A percentile compares a stretch with the other conserved stretches of the same genome.
Evolutionary conservation across 495 filamentous ascomycete genomes (phyloP).

Genomic region (Penicillium paradoxum): DNA sequence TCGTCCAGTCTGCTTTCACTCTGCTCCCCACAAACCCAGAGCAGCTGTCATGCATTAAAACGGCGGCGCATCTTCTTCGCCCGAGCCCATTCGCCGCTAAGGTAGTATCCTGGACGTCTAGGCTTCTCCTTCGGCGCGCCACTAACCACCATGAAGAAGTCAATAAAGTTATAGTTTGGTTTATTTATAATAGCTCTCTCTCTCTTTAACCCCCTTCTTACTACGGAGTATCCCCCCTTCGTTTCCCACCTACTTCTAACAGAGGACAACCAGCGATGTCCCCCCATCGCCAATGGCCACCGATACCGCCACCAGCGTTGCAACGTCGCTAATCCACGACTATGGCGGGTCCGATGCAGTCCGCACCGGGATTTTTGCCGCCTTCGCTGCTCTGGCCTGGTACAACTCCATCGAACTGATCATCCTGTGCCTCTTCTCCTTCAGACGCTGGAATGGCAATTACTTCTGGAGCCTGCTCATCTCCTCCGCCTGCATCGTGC

Average conservation of each 20-base stretch:
- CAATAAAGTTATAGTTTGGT: neutral
- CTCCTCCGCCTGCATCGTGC: conserved; percentile 33
- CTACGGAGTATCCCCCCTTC: neutral
- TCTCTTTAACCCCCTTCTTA: neutral
- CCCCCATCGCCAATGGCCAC: conserved; percentile 13
- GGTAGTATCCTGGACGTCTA: neutral
- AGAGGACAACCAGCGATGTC: neutral
- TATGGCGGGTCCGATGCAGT: neutral
- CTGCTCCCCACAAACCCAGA: neutral
- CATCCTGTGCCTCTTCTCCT: conserved; percentile 42
- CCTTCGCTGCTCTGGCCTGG: conserved; percentile 39
- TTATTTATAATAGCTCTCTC: no score
- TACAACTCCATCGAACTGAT: conserved; percentile 48
- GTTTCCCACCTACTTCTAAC: no score
- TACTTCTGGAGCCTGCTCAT: conserved; percentile 52
- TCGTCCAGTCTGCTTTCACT: neutral
- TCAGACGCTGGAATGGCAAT: conserved; percentile 40
- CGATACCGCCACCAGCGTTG: neutral
- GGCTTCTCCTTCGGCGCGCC: neutral
- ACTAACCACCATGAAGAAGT: neutral
- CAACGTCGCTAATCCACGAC: conserved; percentile 9
- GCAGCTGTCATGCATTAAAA: conserved; percentile 4
- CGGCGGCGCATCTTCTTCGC: neutral
- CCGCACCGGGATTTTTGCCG: conserved; percentile 23
- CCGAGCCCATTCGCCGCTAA: neutral